Evolutionary conservation across 305 asterid genomes (phyloP).

Genomic region (Fraxinus floribunda): DNA sequence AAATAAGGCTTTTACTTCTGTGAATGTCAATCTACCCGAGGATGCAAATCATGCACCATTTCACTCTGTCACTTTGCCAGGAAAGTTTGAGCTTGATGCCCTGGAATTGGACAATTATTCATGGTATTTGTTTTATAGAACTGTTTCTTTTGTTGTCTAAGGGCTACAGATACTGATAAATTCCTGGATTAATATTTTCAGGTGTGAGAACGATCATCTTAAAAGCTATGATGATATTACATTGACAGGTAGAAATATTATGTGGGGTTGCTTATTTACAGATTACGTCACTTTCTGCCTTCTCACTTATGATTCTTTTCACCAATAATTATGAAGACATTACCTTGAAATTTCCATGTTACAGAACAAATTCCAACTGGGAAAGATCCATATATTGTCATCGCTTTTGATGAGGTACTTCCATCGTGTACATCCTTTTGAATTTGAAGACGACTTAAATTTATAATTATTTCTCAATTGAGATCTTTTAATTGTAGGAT

Average conservation of each 20-base stretch:
- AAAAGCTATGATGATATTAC: constrained; percentile 66
- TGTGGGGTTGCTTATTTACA: background rate
- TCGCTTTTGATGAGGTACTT: constrained; percentile 55
- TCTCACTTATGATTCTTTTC: background rate
- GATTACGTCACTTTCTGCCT: background rate
- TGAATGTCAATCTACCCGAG: constrained; percentile 57
- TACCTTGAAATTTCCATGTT: constrained; percentile 15
- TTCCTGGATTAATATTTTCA: constrained; percentile 29
- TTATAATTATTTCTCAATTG: background rate
- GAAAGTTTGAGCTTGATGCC: constrained; percentile 65
- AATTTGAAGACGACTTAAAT: background rate
- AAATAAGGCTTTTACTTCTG: constrained; percentile 42
- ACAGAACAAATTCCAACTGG: constrained; percentile 80
- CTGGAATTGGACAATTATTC: constrained; percentile 47
- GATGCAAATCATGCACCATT: constrained; percentile 66
- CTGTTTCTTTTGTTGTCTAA: background rate
- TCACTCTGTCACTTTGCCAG: constrained; percentile 67
- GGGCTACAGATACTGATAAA: constrained; percentile 9
- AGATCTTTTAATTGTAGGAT: constrained; percentile 35
- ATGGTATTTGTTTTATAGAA: constrained; percentile 39
- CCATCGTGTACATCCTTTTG: background rate
- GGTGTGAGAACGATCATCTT: constrained; percentile 61
- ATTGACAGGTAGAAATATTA: constrained; percentile 49
- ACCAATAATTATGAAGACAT: background rate
- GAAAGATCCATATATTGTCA: constrained; percentile 54